Base-by-base conservation (phyloP, 805 yeast genomes). In the Metschnikowia rubicola region DNA sequence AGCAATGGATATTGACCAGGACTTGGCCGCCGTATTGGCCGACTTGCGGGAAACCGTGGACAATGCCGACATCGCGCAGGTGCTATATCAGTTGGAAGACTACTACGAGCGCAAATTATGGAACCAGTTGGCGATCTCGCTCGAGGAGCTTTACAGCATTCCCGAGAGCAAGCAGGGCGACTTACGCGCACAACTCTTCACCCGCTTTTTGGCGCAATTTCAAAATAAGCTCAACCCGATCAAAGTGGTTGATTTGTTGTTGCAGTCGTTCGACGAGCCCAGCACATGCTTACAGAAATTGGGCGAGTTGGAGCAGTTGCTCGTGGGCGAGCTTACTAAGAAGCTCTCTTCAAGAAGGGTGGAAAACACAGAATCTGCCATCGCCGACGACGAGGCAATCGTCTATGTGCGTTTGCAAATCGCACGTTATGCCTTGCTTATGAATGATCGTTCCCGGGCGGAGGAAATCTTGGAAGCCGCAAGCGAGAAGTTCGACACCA, bases 81-180 rank as follows among this genome's bases (percentile, higher is more conserved):
- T 75, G 8, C 77, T 86, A 57, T 83, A 80, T 61, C 78, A 80
- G 44, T 78, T 92, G 62, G 97, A 91, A 61, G 96, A 89, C 58
- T 73, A 75, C 47, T 86, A 88, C 68, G 96, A 90, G 61, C 76
- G 96, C 57, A 90, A 89, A 66, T 77, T 92, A 63, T 94, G 97
- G 97, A 95, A 86, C 70, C 98, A 94, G 72, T 77, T 94, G 62
- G 88, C 97, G 2, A 79, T 80, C 51, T 67, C 80, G 7, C 71
- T 94, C 47, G 71, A 71, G 32, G 77, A 75, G 52, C 78, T 91
- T 61, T 92, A 80, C 69, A 71, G 70, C 37, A 72, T 75, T 46
- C 75, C 80, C 8, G 73, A 72, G 28, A 74, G 86, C 11, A 67
- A 64, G 33, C 69, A 78, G 0, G 46, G 46, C 30, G 43, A 44